These are phyloP conservation scores for Taphrina populina DNA, from an alignment of 1,139 yeast species.

Conservation along the genomic window DNA sequence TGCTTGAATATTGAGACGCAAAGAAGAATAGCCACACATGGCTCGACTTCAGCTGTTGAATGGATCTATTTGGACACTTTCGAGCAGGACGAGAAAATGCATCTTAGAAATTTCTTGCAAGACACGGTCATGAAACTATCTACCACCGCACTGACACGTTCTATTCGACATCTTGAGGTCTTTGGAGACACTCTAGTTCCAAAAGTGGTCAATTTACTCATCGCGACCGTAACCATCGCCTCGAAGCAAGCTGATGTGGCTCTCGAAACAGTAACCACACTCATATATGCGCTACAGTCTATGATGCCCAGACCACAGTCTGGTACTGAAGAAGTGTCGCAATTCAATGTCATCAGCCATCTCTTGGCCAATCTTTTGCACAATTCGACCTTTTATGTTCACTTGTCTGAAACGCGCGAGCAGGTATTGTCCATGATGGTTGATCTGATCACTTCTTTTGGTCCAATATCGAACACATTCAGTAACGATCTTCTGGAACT, in stretches of 20 bases:
- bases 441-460: too few species aligned
- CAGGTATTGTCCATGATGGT: too few species aligned
- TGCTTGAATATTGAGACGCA: too few species aligned
- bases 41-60: too few species aligned
- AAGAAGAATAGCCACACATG: too few species aligned
- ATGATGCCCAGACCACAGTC: too few species aligned
- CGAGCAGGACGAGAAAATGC: too few species aligned
- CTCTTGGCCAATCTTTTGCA: constrained; percentile 1
- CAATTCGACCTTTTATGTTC: neutral
- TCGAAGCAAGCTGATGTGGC: neutral
- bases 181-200: neutral
- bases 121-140: too few species aligned
- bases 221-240: neutral
- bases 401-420: too few species aligned
- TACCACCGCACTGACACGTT: constrained; percentile 21
- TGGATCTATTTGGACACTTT: too few species aligned
- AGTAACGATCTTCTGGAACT: neutral
- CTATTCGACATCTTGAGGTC: constrained; percentile 35
- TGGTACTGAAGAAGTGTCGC: neutral
- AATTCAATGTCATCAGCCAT: constrained; percentile 1
- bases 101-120: too few species aligned
- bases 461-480: neutral
- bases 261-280: neutral
- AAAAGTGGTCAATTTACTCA: neutral
- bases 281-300: neutral